Base-by-base conservation (phyloP, 371 early-diverging fungal genomes). In the Choanephora cucurbitarum region DNA sequence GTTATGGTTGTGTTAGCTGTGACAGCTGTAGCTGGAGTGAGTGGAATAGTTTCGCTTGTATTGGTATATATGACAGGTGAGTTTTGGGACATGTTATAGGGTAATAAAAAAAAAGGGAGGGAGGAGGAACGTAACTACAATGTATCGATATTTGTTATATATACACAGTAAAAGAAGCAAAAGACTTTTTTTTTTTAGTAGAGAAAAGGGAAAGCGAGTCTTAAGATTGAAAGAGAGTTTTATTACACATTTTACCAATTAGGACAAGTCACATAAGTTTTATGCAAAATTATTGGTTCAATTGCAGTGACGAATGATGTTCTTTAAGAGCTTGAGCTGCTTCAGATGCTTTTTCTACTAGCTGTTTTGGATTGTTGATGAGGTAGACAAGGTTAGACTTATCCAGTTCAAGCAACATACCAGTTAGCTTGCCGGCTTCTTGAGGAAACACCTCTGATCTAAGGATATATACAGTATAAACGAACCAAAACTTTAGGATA, bases 371-470 rank as follows among this genome's bases (percentile, higher is more conserved):
- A 65, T 83, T 74, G 73, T 94, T 95, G 46, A 97, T 66, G 52
- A 98, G 68, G 66, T 89, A 83, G 43, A 97, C 69, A 43, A 97
- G 74, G 71, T 94, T 93, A 50, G 84, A 73, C 69, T 91, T 91
- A 64, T 95, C 95, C 95, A 96, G 93, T 79, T 98, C 99, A 49
- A 98, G 75, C 46, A 98, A 77, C 96, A 97, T 97, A 46, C 97
- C 97, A 9, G 99, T 98, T 59, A 98, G 90, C 86, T 98, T 97
- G 57, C 94, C 94, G 55, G 97, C 94, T 39, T 80, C 69, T 43
- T 81, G 77, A 49, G 86, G 87, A 69, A 91, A 84, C 52, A 72
- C 72, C 32, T 60, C 50, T 49, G 67, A 53, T 14, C 75, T 73
- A 52, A 43, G 13, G 14, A 34, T 1, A 44, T 8, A 37, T 2